Base-by-base conservation (phyloP, 345 rosid genomes). In the Corchorus olitorius region DNA sequence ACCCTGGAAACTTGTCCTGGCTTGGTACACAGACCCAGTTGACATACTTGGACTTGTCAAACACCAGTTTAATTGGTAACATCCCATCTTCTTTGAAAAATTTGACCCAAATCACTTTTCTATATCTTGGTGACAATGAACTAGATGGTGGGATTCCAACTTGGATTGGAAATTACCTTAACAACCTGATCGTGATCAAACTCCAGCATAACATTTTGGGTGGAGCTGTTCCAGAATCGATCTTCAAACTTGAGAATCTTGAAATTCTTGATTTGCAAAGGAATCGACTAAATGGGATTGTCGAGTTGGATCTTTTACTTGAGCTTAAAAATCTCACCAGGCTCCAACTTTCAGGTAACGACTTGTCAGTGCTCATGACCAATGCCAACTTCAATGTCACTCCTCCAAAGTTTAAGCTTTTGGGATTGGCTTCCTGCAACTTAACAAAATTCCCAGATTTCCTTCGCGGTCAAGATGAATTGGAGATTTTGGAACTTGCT, bases 401-500 rank as follows among this genome's bases (percentile, higher is more conserved):
- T 69, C 41, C 39, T 11, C 20, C 63, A 0, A 65, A 78, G 27
- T 6, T 77, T 3, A 0, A 0, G 0, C 0, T 0, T 6, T 16
- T 81, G 0, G 35, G 33, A 22, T 37, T 76, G 60, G 49, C 50
- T 59, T 79, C 79, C 0, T 76, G 81, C 78, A 83, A 79, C 16
- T 48, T 83, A 7, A 17, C 33, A 3, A 41, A 74, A 53, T 22
- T 83, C 19, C 78, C 86, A 50, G 4, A 41, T 8, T 83, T 80
- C 70, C 39, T 83, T 4, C 27, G 0, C 9, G 0, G 35, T 39
- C 79, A 64, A 83, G 35, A 19, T 27, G 1, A 5, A 2, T 43
- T 73, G 73, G 1, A 0, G 0, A n/a, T 19, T 45, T 20, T 83
- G 27, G 76, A 77, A 48, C 63, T 83, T 16, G 48, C 73, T 11